Conservation (phyloP, 2,329 filamentous ascomycete genomes). For the Pezicula radicicola region DNA sequence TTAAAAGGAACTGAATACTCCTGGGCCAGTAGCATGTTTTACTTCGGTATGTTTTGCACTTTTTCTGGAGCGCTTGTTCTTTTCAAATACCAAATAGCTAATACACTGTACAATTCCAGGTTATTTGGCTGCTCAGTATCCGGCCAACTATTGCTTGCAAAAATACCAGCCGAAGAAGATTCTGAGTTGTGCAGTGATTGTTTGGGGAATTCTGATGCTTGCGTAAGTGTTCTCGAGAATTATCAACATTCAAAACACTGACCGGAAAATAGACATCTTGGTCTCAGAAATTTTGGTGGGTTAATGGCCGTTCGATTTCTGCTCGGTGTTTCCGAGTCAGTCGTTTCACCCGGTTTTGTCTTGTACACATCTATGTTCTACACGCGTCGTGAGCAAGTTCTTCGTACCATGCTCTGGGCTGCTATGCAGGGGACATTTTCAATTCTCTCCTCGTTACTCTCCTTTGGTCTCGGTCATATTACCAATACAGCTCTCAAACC, state of each 20-base stretch:
- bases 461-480: conserved; percentile 40
- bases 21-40: conserved; percentile 40
- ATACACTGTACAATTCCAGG: conserved; percentile 3
- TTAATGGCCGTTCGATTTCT: conserved; percentile 25
- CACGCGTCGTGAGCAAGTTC: conserved; percentile 27
- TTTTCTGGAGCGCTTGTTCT: too few species aligned
- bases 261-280: conserved; percentile 11
- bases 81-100: too few species aligned
- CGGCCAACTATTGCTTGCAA: background rate
- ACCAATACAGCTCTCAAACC: conserved; percentile 32
- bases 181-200: background rate
- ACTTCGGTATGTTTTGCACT: conserved; percentile 24
- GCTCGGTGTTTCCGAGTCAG: conserved; percentile 28
- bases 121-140: background rate
- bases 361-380: conserved; percentile 31
- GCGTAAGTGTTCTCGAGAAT: background rate
- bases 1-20: conserved; percentile 38
- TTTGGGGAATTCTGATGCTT: background rate
- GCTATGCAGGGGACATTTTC: background rate
- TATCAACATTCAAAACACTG: background rate
- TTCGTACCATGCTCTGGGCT: conserved; percentile 9
- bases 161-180: background rate
- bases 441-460: background rate
- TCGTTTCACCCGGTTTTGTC: conserved; percentile 30
- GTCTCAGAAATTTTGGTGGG: conserved; percentile 17